Evolutionary conservation across 176 grass and related monocot genomes (phyloP).

Genomic region (Puccinellia tenuiflora): DNA sequence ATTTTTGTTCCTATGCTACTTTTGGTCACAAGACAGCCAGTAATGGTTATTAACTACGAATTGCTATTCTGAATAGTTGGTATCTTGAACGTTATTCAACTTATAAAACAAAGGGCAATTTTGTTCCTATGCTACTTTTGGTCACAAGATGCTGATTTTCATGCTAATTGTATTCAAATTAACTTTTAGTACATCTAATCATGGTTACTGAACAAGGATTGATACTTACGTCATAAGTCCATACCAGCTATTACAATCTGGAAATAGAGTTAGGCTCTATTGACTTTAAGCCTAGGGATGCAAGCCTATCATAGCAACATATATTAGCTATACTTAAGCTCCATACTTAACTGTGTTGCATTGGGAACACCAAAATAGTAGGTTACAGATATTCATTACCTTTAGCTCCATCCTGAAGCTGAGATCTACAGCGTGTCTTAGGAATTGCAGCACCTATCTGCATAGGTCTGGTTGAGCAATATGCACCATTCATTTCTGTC

Average conservation of each 20-base stretch:
- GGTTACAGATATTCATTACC: slow-evolving; percentile 27
- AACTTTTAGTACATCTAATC: neutral
- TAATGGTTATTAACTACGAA: too few species aligned
- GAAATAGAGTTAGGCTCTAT: neutral
- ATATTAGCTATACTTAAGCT: neutral
- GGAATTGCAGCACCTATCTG: slow-evolving; percentile 74
- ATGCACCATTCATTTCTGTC: slow-evolving; percentile 87
- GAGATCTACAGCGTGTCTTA: slow-evolving; percentile 54
- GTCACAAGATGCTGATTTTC: neutral
- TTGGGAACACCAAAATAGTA: neutral
- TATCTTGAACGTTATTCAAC: too few species aligned
- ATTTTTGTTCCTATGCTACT: neutral
- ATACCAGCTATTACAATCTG: neutral
- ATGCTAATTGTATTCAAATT: neutral
- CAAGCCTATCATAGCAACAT: neutral
- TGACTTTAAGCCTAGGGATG: neutral
- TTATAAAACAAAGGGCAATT: neutral
- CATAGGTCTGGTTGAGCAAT: slow-evolving; percentile 89
- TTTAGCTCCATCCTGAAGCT: slow-evolving; percentile 57
- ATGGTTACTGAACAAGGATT: neutral
- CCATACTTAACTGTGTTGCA: neutral
- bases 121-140: neutral
- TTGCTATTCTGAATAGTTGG: too few species aligned
- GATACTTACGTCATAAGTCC: neutral
- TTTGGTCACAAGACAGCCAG: neutral